phyloP scores from a whole-genome alignment of 1,139 yeast genomes.

The Blastobotrys apis region DNA sequence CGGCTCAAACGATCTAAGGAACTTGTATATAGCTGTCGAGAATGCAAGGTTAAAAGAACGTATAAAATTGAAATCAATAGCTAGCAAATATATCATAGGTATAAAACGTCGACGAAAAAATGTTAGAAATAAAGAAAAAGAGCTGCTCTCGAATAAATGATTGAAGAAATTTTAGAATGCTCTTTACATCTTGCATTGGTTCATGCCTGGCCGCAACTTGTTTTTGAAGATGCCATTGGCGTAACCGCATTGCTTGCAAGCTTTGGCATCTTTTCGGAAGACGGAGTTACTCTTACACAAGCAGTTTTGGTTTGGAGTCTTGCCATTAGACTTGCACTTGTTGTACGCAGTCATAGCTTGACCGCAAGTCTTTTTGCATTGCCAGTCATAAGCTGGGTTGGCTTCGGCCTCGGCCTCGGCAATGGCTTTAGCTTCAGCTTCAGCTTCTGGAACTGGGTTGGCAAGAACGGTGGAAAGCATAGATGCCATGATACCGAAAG shows the following conservation, averaged over 20 bases:
- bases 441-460: no score
- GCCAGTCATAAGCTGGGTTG: constrained; percentile 1
- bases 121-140: not conserved
- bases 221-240: not conserved
- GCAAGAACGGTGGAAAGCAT: no score
- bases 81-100: no score
- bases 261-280: constrained; percentile 2
- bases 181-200: constrained; percentile 4
- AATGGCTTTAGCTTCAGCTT: no score
- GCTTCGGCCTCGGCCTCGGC: not conserved
- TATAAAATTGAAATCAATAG: no score
- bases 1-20: no score
- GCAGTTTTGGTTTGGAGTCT: constrained; percentile 9
- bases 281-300: constrained; percentile 6
- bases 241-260: not conserved
- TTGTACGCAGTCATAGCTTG: constrained; percentile 5
- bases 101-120: not conserved
- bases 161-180: no score
- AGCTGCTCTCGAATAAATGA: no score
- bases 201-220: constrained; percentile 5
- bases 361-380: constrained; percentile 5
- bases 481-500: not conserved
- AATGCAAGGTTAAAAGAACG: not conserved
- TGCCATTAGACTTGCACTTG: not conserved
- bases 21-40: no score